Base-by-base conservation (phyloP, 345 rosid species). In the Eucalyptus dawsonii region DNA sequence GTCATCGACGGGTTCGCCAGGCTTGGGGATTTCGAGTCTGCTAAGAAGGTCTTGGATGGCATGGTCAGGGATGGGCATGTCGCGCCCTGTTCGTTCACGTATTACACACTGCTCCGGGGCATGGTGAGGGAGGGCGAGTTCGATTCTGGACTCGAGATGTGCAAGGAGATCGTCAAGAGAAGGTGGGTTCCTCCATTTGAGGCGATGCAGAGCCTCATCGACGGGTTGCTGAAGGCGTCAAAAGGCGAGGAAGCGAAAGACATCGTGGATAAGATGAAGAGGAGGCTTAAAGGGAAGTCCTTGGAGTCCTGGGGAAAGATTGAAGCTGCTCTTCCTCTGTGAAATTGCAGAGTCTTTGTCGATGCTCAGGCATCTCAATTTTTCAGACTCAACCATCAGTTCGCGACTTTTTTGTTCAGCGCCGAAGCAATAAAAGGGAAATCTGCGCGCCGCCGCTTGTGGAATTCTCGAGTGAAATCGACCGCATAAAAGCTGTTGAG, bases 101-200 rank as follows among this genome's bases (percentile, higher is more conserved):
- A 91, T 58, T 91, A 72, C 44, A 86, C 89, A 2, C 86, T 92
- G 91, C 54, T 92, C 56, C 50, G 88, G 89, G 87, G 83, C 86
- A 91, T 90, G 93, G 91, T 92, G 88, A 92, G 87, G 51, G 92
- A 91, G 65, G 91, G 91, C 8, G 92, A 92, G 88, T 87, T 92
- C 37, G 90, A 89, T 86, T 89, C 88, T 6, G 93, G 91, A 15
- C 83, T 92, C 88, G 92, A 89, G 89, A 87, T 89, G 76, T 90
- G 89, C 19, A 88, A 19, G 91, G 91, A 90, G 88, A 91, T 90
- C 42, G 72, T 91, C 45, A 91, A 42, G 91, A 90, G 91, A 45
- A 91, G 88, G 80, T 92, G 93, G 93, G 88, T 92, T 83, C 92
- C 93, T 29, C 92, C 91, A 27, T 92, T 91, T 56, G 91, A 90